A percentile compares a stretch with the other conserved stretches of the same genome.
Evolutionary conservation across 176 grass and related monocot genomes (phyloP).

Genomic region (Neostapfia colusana): DNA sequence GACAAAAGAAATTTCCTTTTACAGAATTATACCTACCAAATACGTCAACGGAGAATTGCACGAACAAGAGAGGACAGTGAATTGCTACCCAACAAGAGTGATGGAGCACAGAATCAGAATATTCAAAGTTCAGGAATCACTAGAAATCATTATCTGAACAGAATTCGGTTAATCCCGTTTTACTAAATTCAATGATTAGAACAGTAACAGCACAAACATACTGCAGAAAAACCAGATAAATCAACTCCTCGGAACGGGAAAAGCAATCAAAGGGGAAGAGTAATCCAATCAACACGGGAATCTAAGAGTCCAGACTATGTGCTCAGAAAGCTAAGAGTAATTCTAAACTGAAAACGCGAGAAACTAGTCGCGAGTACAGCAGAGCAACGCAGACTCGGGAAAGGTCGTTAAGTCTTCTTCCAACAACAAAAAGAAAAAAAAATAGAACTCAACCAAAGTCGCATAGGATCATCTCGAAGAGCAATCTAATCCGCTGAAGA

Average conservation of each 20-base stretch:
- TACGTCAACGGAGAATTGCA: not conserved
- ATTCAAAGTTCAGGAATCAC: not conserved
- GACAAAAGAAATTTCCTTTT: not conserved
- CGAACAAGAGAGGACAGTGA: not conserved
- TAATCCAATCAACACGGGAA: too few species aligned
- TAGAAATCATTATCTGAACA: slow-evolving; percentile 1
- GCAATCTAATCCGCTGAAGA: not conserved
- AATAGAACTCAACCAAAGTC: not conserved
- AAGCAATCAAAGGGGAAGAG: not conserved
- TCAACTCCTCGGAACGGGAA: not conserved
- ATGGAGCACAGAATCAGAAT: not conserved
- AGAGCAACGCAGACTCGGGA: slow-evolving; percentile 21
- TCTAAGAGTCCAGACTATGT: too few species aligned
- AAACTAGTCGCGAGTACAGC: slow-evolving; percentile 1
- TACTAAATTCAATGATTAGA: not conserved
- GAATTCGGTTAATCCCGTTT: not conserved
- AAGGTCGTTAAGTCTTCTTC: slow-evolving; percentile 10
- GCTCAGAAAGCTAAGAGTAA: not conserved
- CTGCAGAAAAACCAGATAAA: not conserved
- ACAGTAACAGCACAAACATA: not conserved
- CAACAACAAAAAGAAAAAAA: not conserved
- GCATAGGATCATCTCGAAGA: not conserved
- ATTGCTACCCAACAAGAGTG: not conserved
- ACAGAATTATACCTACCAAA: not conserved
- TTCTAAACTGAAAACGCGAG: slow-evolving; percentile 25